Evolutionary conservation across 2,329 filamentous ascomycete species (phyloP), one percentile per base, ranked within the genome.

Genomic region (Phyllosticta paracitricarpa): DNA sequence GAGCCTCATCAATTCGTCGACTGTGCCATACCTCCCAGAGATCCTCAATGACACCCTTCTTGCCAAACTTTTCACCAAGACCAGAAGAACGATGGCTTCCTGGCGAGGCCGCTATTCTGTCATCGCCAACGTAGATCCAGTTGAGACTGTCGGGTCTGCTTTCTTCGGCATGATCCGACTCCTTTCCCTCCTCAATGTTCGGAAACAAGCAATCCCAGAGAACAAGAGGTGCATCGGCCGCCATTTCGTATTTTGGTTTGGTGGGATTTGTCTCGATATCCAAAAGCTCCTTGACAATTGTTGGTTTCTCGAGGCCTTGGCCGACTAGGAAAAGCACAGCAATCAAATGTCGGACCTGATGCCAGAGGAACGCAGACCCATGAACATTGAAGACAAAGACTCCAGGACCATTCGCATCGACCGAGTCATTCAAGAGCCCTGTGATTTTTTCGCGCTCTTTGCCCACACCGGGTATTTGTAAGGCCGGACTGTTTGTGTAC

Each of bases 161-260:
- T 26, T 60, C 57, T 30, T 76, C 74, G 67, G 77, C 70, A 19
- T 71, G 69, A n/a, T 71, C 68, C 2, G 66, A 66, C 65, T 70
- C 67, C 54, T 77, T 73, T 1, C 72, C 70, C 55, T 75, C 73
- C 14, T 71, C 54, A n/a, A 63, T 65, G 48, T 66, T 76, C 0
- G 90, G 90, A 73, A 97, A 99, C 35, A 95, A 81, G 75, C 93
- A 97, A 75, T 97, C 91, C 93, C 93, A 97, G 5, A 99, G 83
- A 17, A 97, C 94, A 8, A 99, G 82, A 2, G 94, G 93, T 26
- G 86, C 84, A 71, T 97, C 93, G 57, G 87, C 86, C 0, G 94
- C 94, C 85, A 99, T 95, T 69, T 89, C 84, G 76, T 97, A 99
- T 64, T 83, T 84, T 1, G 94, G 94, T 65, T 88, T 86, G n/a